Conservation (phyloP, 129 eudicot species). For the Centrapalus pauciflorus region DNA sequence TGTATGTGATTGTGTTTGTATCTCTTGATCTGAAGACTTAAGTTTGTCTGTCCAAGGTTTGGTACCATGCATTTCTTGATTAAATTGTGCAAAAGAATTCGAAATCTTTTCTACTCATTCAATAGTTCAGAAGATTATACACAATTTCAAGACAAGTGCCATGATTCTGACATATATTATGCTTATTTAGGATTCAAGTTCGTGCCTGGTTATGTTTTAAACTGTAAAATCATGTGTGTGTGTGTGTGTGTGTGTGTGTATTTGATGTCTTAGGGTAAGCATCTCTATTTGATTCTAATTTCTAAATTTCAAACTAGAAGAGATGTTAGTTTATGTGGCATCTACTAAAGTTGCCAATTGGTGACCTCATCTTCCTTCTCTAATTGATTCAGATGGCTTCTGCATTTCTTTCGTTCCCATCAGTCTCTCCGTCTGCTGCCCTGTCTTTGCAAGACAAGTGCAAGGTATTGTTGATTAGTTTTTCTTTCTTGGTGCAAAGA, state of each 20-base stretch:
- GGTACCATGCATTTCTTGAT: not conserved
- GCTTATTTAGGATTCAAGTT: not conserved
- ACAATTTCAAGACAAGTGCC: constrained; percentile 2
- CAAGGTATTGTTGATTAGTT: constrained; percentile 32
- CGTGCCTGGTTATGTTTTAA: not conserved
- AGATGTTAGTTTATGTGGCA: not conserved
- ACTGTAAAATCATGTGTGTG: too few relatives aligned
- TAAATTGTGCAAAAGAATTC: not conserved
- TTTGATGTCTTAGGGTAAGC: not conserved
- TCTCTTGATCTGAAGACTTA: constrained; percentile 1
- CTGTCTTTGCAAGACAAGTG: constrained; percentile 33
- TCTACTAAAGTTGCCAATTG: not conserved
- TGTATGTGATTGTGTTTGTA: not conserved
- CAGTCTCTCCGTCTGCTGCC: constrained; percentile 36
- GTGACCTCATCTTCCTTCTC: not conserved
- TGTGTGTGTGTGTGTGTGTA: too few relatives aligned
- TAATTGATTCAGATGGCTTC: constrained; percentile 51
- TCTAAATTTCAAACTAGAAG: not conserved
- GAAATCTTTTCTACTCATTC: not conserved
- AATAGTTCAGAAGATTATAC: not conserved
- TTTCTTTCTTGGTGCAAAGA: not conserved
- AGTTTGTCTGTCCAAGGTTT: not conserved
- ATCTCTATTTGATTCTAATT: not conserved
- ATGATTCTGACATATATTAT: not conserved
- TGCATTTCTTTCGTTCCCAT: constrained; percentile 29